Evolutionary conservation across 805 yeast species (phyloP), one percentile per base, ranked within the genome.

Genomic region (Zygosaccharomyces rouxii): DNA sequence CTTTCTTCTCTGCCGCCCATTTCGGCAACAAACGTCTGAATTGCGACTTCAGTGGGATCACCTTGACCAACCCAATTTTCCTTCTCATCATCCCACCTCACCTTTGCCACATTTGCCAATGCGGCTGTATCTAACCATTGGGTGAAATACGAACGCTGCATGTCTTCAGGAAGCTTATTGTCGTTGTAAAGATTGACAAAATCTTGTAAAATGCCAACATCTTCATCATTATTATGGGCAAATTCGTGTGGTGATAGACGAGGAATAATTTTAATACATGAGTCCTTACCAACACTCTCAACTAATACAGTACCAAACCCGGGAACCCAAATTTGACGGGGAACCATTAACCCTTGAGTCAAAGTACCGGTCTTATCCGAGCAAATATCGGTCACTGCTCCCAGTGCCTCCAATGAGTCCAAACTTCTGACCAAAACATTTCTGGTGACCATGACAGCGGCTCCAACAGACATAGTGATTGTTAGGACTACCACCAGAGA

Each of bases 401-500:
- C 97, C 55, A 90, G 75, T 3, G 97, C 92, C 69, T 90, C 97
- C 30, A 94, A 96, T 47, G 94, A 83, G 21, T 97, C 98, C 54
- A 94, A 74, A 58, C 96, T 80, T 59, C 92, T 84, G 51, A 94
- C 96, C 63, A 94, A 94, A 2, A 97, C 99, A 59, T 86, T 84
- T 60, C 89, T 84, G 41, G 81, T 80, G 3, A 98, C 97, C 99
- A 94, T 94, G 67, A 97, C 80, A 54, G 92, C 76, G 35, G 95
- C 98, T 40, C 99, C 99, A 25, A 94, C 77, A 0, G 99, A 98
- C 63, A 94, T 77, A 0, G 99, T 94, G 22, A 94, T 98, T 5
- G 99, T 92, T 46, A 94, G 96, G 61, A 94, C 95, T 55, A 94
- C 95, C 1, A 98, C 99, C 57, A 94, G 77, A 38, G 99, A 98